Base-by-base conservation (phyloP, 225 moss, liverwort and hornwort species). In the Physcomitrium patens region DNA sequence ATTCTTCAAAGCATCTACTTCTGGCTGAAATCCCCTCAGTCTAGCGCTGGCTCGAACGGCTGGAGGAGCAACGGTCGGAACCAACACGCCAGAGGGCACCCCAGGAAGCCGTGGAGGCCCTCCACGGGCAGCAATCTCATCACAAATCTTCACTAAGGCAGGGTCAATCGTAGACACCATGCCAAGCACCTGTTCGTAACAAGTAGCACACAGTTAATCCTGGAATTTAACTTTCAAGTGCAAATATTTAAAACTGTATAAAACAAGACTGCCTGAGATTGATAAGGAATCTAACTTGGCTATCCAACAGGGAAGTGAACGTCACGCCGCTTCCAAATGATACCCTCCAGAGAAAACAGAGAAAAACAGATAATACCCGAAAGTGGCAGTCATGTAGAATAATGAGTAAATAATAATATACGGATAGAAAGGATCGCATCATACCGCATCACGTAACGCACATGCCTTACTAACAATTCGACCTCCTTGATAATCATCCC, bases 391-490 rank as follows among this genome's bases (percentile, higher is more conserved):
- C 22, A 5, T 7, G 31, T 37, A 4, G 31, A 37, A 37, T 7
- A 37, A 7, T 37, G 31, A 37, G 5, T 2, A 37, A 37, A 1
- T 37, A 37, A 37, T 24, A 37, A 37, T 37, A 7, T 7, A 4
- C 0, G 7, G 15, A 54, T 16, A 28, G 17, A 13, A 53, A 23
- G 47, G 69, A 68, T 37, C 51, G 26, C 46, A 48, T 43, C 68
- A 63, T 91, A 93, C 93, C 78, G 87, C 86, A 69, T 93, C 93
- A 7, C 93, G 91, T 51, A 93, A 77, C 0, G 91, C 93, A 84
- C 91, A 93, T 9, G 93, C 93, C 79, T 93, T 93, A 67, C 93
- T 93, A 56, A 91, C 91, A 41, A 93, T 93, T 60, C 91, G 93
- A 69, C 83, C 87, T 47, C 91, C 91, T 70, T 91, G 91, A 37